Evolutionary conservation across 106 monocot genomes (phyloP).

Genomic region (Allium fistulosum): DNA sequence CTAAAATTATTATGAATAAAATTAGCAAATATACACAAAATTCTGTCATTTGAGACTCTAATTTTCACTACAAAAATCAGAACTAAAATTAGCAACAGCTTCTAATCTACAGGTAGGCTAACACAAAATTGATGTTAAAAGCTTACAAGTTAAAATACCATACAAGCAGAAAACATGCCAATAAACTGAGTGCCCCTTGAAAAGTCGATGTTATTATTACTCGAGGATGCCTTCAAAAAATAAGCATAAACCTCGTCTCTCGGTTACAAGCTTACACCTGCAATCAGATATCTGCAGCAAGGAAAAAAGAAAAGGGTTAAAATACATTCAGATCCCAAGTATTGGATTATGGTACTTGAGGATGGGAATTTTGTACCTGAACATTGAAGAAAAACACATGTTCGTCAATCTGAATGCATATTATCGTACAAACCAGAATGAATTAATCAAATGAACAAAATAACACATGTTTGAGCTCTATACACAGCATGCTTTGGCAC

Average conservation of each 20-base stretch:
- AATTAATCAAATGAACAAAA: conserved; percentile 24
- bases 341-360: not conserved
- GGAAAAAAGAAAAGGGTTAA: not conserved
- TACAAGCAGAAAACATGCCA: conserved; percentile 1
- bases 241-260: conserved; percentile 36
- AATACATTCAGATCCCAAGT: not conserved
- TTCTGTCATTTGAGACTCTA: not conserved
- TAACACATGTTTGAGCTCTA: conserved; percentile 19
- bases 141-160: not conserved
- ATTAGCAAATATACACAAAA: too few relatives aligned
- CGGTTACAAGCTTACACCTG: conserved; percentile 12
- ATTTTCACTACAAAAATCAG: not conserved
- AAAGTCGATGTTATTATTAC: conserved; percentile 14
- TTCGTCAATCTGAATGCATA: conserved; percentile 8
- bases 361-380: conserved; percentile 12
- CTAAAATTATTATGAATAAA: too few relatives aligned
- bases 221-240: conserved; percentile 60
- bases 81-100: not conserved
- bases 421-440: conserved; percentile 7
- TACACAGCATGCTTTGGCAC: conserved; percentile 29
- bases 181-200: not conserved
- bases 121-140: not conserved
- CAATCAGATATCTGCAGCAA: conserved; percentile 10
- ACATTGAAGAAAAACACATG: conserved; percentile 3
- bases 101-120: not conserved